These are phyloP conservation scores for Curvularia sp. DNA, from an alignment of 2,329 filamentous ascomycete genomes.

Conservation along the genomic window DNA sequence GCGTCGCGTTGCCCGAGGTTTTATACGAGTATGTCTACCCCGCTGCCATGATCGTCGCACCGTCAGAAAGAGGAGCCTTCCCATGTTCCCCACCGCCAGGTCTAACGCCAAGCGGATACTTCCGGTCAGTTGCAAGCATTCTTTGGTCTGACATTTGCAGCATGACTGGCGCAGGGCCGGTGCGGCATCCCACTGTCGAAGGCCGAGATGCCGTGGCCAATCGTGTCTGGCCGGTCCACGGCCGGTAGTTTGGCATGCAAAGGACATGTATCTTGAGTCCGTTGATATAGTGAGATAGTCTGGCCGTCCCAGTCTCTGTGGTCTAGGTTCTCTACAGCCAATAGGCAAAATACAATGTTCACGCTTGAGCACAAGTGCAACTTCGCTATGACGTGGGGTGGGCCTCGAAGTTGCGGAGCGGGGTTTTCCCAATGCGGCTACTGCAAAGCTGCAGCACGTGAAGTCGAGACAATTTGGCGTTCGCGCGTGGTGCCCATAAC, in stretches of 20 bases:
- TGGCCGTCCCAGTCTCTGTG: background rate
- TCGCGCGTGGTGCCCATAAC: slow-evolving; percentile 2
- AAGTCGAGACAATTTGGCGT: slow-evolving; percentile 31
- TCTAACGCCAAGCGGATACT: background rate
- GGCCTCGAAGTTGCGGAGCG: slow-evolving; percentile 6
- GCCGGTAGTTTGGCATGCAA: background rate
- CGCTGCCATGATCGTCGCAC: slow-evolving; percentile 25
- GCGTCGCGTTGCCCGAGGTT: slow-evolving; percentile 11
- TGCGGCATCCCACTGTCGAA: background rate
- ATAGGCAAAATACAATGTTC: background rate
- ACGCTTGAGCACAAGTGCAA: background rate
- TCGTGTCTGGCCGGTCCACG: background rate
- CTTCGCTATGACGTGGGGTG: slow-evolving; percentile 7
- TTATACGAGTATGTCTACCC: slow-evolving; percentile 34
- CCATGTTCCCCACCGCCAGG: slow-evolving; percentile 3
- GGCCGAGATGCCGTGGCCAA: background rate
- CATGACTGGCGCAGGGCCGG: background rate
- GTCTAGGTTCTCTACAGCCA: background rate
- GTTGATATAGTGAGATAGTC: background rate
- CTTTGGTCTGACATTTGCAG: background rate
- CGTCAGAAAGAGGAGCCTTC: slow-evolving; percentile 7
- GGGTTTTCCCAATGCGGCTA: slow-evolving; percentile 7
- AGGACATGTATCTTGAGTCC: background rate
- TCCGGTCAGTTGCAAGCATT: background rate
- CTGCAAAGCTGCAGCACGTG: slow-evolving; percentile 26